A percentile compares a stretch with the other conserved stretches of the same genome.
These are phyloP conservation scores for Kodamaea hsintzibuensis DNA, from an alignment of 805 yeast genomes.

Conservation along the genomic window DNA sequence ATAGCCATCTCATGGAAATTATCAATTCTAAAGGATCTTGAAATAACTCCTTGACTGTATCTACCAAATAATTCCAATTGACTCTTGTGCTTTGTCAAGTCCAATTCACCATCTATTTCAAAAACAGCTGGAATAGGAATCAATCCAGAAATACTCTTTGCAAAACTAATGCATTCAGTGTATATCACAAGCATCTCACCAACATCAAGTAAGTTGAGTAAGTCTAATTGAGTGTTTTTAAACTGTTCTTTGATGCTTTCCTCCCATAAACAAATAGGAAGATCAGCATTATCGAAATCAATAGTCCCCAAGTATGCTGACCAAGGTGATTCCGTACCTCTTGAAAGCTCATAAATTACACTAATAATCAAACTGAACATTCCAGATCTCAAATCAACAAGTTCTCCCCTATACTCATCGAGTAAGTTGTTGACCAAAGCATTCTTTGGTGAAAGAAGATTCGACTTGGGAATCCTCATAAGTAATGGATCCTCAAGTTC, in stretches of 20 bases:
- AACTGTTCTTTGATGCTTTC: constrained; percentile 48
- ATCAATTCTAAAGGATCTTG: constrained; percentile 83
- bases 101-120: constrained; percentile 19
- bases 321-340: constrained; percentile 80
- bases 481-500: constrained; percentile 40
- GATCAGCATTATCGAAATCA: constrained; percentile 32
- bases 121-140: constrained; percentile 42
- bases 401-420: constrained; percentile 43
- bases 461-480: constrained; percentile 61
- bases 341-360: constrained; percentile 66
- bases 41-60: constrained; percentile 60
- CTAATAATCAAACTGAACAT: constrained; percentile 67
- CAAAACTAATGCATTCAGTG: constrained; percentile 44
- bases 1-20: constrained; percentile 69
- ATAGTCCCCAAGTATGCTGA: constrained; percentile 59
- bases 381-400: constrained; percentile 49
- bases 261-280: constrained; percentile 71
- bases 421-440: constrained; percentile 67
- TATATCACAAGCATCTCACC: constrained; percentile 43
- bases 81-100: constrained; percentile 16
- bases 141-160: constrained; percentile 25
- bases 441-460: constrained; percentile 58
- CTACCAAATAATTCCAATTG: constrained; percentile 53
- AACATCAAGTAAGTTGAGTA: constrained; percentile 58
- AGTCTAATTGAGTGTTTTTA: constrained; percentile 61